Base-by-base conservation (phyloP, 1,139 yeast genomes). In the Pneumocystis jirovecii region DNA sequence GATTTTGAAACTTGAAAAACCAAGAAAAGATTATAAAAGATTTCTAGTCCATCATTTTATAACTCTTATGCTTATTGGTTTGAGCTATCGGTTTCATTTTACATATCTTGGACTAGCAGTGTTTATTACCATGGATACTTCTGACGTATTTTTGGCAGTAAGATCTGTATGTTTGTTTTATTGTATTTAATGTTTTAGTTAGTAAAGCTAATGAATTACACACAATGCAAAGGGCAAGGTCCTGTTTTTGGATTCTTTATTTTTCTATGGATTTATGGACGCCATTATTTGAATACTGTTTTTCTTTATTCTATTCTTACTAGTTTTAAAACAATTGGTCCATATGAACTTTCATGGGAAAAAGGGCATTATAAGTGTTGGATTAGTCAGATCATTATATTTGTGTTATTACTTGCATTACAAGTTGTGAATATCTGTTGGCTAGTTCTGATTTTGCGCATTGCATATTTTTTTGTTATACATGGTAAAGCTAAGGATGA, bases 341-440 rank as follows among this genome's bases (percentile, higher is more conserved):
- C 65, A 8, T 61, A 63, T 64, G 57, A 81, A 66, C 80, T 95
- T 71, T 85, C 89, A 78, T 93, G 91, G 85, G 89, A 82, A n/a
- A 85, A 95, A 42, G 93, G 90, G 74, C 96, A 91, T 75, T 93
- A 91, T 79, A 93, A 95, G 77, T 93, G 97, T 77, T 89, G 89
- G 86, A 88, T 95, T 70, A 87, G 97, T 21, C 96, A 89, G 77
- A 87, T 88, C 68, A 90, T 93, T 74, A 91, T 93, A 1, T 91
- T 93, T 73, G 76, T 77, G 29, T 82, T 93, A 73, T 82, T 93
- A 68, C 79, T 82, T 66, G 91, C 95, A 1, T 81, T 93, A 70
- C 98, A 93, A 75, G 73, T 89, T 66, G 91, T 93, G 67, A 93
- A 93, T 73, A 72, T 82, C 34, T 93, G 88, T 77, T 93, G 98